Base-by-base conservation (phyloP, 2,329 filamentous ascomycete species). In the Endocalyx cinctus region DNA sequence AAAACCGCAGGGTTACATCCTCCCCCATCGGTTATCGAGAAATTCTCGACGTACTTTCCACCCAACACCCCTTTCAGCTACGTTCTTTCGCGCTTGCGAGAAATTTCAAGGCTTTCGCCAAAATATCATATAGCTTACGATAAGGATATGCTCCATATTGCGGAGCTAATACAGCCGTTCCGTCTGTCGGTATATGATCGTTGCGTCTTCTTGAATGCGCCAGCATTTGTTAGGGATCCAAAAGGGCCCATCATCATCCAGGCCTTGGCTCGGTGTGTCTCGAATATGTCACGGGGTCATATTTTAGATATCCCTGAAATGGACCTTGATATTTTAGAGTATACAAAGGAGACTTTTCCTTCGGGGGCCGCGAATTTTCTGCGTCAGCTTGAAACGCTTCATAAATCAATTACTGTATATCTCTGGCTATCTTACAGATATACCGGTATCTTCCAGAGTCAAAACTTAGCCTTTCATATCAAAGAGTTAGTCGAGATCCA, bases 361-460 rank as follows among this genome's bases (percentile, higher is more conserved):
- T 55, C 60, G 0, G 55, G 56, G 1, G 56, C 59, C 11, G 62
- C 71, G 33, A 57, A 66, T 0, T 86, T 87, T 45, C 69, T 98
- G 10, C 65, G 67, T 34, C 62, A 69, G 7, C 67, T 97, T 14
- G 92, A 98, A 57, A 58, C 66, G 4, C 69, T 98, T 12, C 92
- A 98, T 63, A 85, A 86, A 50, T 70, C 78, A 17, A 66, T 98
- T 23, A 87, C 90, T 27, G 66, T 89, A 29, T 98, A 97, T 55
- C 71, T 94, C 2, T 98, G 92, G 92, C 70, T 98, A 12, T 90
- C 85, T 48, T 97, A 90, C 60, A 82, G 90, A 6, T 94, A 90
- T 58, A 71, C 79, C 4, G 85, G 86, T 30, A 72, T 94, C 31
- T 94, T 96, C 58, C 74, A 67, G 5, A 85, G 82, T 43, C 77